Conservation (phyloP, 2,329 filamentous ascomycete genomes). For the Fusarium subtropicale region DNA sequence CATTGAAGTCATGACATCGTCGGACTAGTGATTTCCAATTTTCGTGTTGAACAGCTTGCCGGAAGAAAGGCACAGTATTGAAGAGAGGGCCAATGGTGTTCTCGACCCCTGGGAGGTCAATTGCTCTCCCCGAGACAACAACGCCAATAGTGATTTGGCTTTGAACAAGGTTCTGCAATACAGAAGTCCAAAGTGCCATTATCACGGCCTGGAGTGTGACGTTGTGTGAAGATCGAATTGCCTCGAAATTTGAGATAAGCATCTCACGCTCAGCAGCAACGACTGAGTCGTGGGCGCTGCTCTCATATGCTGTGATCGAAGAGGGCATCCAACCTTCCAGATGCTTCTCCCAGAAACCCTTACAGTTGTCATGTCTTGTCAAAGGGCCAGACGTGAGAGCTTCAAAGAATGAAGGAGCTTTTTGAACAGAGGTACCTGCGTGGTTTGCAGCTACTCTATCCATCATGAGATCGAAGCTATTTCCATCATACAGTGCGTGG, state of each 20-base stretch:
- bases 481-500: slow-evolving; percentile 89
- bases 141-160: slow-evolving; percentile 72
- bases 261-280: slow-evolving; percentile 45
- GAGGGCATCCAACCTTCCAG: slow-evolving; percentile 54
- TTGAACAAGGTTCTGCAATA: slow-evolving; percentile 65
- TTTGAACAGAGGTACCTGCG: slow-evolving; percentile 27
- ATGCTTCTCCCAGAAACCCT: slow-evolving; percentile 75
- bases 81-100: slow-evolving; percentile 84
- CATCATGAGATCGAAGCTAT: slow-evolving; percentile 77
- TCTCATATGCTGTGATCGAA: slow-evolving; percentile 25
- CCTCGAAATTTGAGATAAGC: slow-evolving; percentile 59
- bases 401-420: slow-evolving; percentile 71
- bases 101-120: slow-evolving; percentile 75
- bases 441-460: slow-evolving; percentile 59
- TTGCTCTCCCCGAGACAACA: slow-evolving; percentile 80
- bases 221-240: slow-evolving; percentile 67
- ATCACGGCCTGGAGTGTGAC: slow-evolving; percentile 84
- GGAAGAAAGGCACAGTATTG: slow-evolving; percentile 84
- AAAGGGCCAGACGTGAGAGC: slow-evolving; percentile 78
- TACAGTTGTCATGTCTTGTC: slow-evolving; percentile 54
- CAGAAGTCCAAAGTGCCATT: slow-evolving; percentile 78
- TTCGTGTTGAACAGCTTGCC: slow-evolving; percentile 56
- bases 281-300: neutral
- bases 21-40: slow-evolving; percentile 71
- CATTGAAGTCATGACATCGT: slow-evolving; percentile 77